Evolutionary conservation across 805 yeast genomes (phyloP), one percentile per base, ranked within the genome.

Genomic region (Yamadazyma phyllophila): DNA sequence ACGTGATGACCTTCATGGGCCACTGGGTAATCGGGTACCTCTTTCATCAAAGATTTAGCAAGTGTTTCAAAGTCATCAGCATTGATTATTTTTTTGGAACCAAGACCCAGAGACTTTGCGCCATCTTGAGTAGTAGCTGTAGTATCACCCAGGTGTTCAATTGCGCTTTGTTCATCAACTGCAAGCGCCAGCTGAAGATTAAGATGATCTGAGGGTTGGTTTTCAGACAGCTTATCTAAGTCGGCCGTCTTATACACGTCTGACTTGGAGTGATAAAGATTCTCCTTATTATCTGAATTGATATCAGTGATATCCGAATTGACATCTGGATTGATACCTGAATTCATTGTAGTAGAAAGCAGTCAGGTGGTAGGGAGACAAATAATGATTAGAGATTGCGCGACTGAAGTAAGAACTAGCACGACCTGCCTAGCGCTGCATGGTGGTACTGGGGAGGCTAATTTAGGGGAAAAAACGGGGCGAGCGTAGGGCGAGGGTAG

Each of bases 1-100:
- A 80, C 78, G 54, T 56, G 58, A 40, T 65, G 62, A 9, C 62
- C 53, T 43, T 62, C 59, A 14, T 57, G 73, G 26, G 53, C 56
- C 2, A 65, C 58, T 4, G 77, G 76, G 45, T 70, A 71, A 47
- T 71, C 75, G 0, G 65, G 65, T 12, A 51, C 44, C 2, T 68
- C 68, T 47, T 69, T 70, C 71, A 70, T 62, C 46, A 69, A 55
- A 26, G 60, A 54, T 16, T 52, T 47, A 7, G 69, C 62, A 26
- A 65, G 46, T 11, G 50, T 60, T 10, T 57, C 52, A 47, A 56
- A 65, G 32, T 70, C 67, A 44, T 60, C 55, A 9, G 76, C 74
- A 6, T 7, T 26, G 30, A 37, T 37, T 12, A 26, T 15, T 20
- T 33, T 33, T 14, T 11, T 12, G 36, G 36, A 13, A 7, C 17